A percentile compares a stretch with the other conserved stretches of the same genome.
phyloP scores from a whole-genome alignment of 371 early-diverging fungal species.

The Mucor irregularis region DNA sequence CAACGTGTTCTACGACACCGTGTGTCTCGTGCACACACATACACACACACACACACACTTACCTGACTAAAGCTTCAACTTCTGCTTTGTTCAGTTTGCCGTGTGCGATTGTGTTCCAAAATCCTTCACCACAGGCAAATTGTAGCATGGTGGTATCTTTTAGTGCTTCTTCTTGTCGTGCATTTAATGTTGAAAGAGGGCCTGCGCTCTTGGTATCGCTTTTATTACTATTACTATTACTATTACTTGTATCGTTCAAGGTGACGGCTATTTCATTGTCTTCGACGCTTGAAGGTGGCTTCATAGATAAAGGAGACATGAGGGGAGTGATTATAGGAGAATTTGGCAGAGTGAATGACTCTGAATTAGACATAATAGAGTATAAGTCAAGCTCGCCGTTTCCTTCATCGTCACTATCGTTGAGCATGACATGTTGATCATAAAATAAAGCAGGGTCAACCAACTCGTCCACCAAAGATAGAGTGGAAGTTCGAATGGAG shows the following conservation, averaged over 20 bases:
- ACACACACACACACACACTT: neutral
- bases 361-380: slow-evolving; percentile 13
- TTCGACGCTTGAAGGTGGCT: neutral
- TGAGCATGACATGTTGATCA: neutral
- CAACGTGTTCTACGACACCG: too few relatives aligned
- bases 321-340: slow-evolving; percentile 8
- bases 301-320: neutral
- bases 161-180: too few relatives aligned
- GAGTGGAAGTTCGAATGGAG: neutral
- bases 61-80: slow-evolving; percentile 34
- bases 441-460: slow-evolving; percentile 8
- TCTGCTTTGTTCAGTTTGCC: slow-evolving; percentile 31
- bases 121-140: slow-evolving; percentile 44
- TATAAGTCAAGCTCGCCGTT: slow-evolving; percentile 10
- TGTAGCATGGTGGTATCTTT: slow-evolving; percentile 3
- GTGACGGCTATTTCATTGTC: neutral
- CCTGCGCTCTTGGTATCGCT: too few relatives aligned
- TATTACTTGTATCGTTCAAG: neutral
- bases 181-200: too few relatives aligned
- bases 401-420: neutral
- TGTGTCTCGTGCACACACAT: neutral
- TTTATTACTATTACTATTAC: too few relatives aligned
- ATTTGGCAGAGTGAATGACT: neutral
- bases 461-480: slow-evolving; percentile 1
- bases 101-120: slow-evolving; percentile 43